Base-by-base conservation (phyloP, 768 basidiomycete genomes). In the Daedaleopsis sinensis region DNA sequence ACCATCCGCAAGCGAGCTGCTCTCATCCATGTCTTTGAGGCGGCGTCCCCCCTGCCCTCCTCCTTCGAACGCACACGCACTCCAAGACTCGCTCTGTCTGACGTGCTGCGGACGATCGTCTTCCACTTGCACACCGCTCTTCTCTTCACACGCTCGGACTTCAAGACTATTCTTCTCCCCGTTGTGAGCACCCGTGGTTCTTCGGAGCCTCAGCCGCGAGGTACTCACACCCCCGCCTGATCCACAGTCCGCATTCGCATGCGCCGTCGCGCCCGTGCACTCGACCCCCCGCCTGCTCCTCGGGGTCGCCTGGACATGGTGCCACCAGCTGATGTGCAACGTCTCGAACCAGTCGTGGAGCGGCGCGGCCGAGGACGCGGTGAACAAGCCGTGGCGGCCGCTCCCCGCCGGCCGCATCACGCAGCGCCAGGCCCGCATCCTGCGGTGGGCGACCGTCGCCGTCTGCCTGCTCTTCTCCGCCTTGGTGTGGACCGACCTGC, bases 301-400 rank as follows among this genome's bases (percentile, higher is more conserved):
- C 11, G 58, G 59, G 12, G 36, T 67, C 3, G 36, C 52, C 9
- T 75, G 76, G 72, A 65, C 70, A 32, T 73, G 72, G 71, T 47
- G 73, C 10, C 72, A 75, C 64, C 68, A 72, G 42, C 68, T 76
- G 12, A 74, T 72, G 51, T 70, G 65, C 58, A 69, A 71, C n/a
- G 68, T 76, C 38, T 73, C 76, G 13, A 75, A 77, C 58, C 78
- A 77, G 42, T 61, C 59, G 9, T 32, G 27, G 27, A 48, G 63
- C 13, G 64, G 60, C 3, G 51, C 56, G 1, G 56, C 68, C n/a
- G 77, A 78, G 52, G 77, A 77, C 59, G 59, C 63, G 11, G 37
- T 66, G 3, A 78, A 77, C 63, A 74, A 72, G 57, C 70, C 76
- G 12, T 75, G 73, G 72, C 62, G 79, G 6, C 78, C 79, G 2